Conservation (phyloP, 805 yeast genomes). For the Ogataea kodamae region DNA sequence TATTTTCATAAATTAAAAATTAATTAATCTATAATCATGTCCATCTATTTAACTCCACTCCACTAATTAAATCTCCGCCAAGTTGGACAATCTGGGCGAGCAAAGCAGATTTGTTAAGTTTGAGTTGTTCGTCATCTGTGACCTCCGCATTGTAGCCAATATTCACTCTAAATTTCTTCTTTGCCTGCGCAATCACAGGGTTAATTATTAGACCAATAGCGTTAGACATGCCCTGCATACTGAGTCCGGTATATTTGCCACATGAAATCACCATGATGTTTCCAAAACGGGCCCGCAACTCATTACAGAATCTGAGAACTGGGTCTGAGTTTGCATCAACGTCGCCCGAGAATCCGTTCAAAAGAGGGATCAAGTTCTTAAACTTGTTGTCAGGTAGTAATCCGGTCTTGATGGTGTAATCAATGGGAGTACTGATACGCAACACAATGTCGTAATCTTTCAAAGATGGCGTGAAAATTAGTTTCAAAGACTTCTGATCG, state of each 20-base stretch:
- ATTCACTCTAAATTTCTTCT: conserved; percentile 74
- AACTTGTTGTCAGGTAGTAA: conserved; percentile 50
- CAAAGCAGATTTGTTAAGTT: conserved; percentile 69
- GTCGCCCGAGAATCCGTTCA: conserved; percentile 41
- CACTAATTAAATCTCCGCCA: conserved; percentile 59
- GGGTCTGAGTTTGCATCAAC: conserved; percentile 47
- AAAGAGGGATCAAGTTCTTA: conserved; percentile 51
- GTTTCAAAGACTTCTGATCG: conserved; percentile 39
- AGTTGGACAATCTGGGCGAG: conserved; percentile 63
- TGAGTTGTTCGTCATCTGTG: conserved; percentile 45
- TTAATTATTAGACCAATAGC: conserved; percentile 80
- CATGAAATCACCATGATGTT: conserved; percentile 70
- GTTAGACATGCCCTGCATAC: conserved; percentile 45
- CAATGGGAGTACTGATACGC: conserved; percentile 41
- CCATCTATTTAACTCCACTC: conserved; percentile 25
- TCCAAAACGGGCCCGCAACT: conserved; percentile 59
- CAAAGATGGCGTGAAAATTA: conserved; percentile 76
- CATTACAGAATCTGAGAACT: conserved; percentile 53
- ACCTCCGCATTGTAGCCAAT: conserved; percentile 74
- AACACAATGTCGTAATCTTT: conserved; percentile 82
- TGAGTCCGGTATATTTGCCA: conserved; percentile 50
- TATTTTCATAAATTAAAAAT: conserved; percentile 7
- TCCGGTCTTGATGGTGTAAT: conserved; percentile 50
- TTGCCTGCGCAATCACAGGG: conserved; percentile 51
- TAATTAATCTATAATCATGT: conserved; percentile 5